These are phyloP conservation scores for Aspergillus nidulans DNA, from an alignment of 495 filamentous ascomycete species.

Conservation along the genomic window DNA sequence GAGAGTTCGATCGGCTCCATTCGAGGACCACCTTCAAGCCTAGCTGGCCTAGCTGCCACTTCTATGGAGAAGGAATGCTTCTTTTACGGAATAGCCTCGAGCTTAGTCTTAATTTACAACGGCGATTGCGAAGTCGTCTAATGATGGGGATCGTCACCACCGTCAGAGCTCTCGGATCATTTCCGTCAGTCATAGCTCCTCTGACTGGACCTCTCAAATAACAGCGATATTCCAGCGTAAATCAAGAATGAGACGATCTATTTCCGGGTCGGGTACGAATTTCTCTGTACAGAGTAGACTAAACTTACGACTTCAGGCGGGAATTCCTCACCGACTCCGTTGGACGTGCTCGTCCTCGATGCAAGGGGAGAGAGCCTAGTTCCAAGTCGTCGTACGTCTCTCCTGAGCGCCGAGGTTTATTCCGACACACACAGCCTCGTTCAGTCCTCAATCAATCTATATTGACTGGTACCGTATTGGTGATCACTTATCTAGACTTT, in stretches of 20 bases:
- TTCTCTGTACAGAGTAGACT: no score
- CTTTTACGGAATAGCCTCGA: constrained; percentile 4
- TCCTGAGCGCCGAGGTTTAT: not conserved
- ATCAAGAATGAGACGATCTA: constrained; percentile 3
- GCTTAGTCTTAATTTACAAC: not conserved
- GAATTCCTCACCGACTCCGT: constrained; percentile 4
- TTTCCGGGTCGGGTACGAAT: not conserved
- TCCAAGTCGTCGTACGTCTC: not conserved
- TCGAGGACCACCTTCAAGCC: not conserved
- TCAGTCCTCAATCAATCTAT: not conserved
- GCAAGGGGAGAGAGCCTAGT: not conserved
- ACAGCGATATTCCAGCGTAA: not conserved
- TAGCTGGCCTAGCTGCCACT: no score
- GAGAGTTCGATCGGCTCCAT: not conserved
- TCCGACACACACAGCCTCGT: constrained; percentile 4
- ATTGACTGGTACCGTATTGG: not conserved
- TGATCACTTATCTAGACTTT: not conserved
- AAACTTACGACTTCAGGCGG: not conserved
- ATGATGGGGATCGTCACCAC: not conserved
- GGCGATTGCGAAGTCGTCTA: constrained; percentile 2
- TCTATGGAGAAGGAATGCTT: not conserved
- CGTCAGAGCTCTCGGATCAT: not conserved
- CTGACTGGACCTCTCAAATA: not conserved
- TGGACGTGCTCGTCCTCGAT: not conserved
- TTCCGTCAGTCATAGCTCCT: not conserved